Base-by-base conservation (phyloP, 257 asterid genomes). In the Marsdenia floribunda region DNA sequence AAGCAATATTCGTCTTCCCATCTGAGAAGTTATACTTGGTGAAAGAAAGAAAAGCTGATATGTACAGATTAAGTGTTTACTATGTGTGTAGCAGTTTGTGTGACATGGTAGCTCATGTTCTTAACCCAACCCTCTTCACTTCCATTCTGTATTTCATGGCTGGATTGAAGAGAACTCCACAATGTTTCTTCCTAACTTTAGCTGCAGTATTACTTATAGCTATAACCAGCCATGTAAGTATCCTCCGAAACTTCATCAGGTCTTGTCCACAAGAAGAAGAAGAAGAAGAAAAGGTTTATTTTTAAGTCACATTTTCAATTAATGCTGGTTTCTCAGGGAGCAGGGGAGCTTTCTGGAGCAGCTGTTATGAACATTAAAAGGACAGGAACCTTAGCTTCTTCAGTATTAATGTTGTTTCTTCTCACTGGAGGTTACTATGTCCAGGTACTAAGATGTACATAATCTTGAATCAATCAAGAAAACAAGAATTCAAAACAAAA, bases 371-470 rank as follows among this genome's bases (percentile, higher is more conserved):
- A 91, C 82, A 83, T 94, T 58, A 87, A 83, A 79, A 83, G 96
- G 54, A 93, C 99, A 6, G 97, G 99, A 24, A 94, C 85, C 88
- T 78, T 94, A 21, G 96, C 99, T 21, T 94, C 99, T n/a, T 83
- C 92, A 66, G 82, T 90, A 46, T 75, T 94, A 54, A 90, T 94
- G 97, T n/a, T 94, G 80, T 94, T 94, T 81, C 99, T 94, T 79
- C 98, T 93, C 73, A 94, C 97, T 0, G 99, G 99, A 53, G 99
- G 99, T 70, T 94, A 94, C 76, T 94, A 94, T 70, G 96, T 94
- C 72, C 99, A 93, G 96, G 97, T 91, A 80, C 5, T 13, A 14
- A 14, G 13, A 50, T 42, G 6, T 10, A 60, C n/a, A 29, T 35
- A 44, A 44, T 44, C 49, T 44, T 2, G 49, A 44, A 44, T 44